Conservation (phyloP, 139 green algal genomes). For the Chlamydomonas eustigma region DNA sequence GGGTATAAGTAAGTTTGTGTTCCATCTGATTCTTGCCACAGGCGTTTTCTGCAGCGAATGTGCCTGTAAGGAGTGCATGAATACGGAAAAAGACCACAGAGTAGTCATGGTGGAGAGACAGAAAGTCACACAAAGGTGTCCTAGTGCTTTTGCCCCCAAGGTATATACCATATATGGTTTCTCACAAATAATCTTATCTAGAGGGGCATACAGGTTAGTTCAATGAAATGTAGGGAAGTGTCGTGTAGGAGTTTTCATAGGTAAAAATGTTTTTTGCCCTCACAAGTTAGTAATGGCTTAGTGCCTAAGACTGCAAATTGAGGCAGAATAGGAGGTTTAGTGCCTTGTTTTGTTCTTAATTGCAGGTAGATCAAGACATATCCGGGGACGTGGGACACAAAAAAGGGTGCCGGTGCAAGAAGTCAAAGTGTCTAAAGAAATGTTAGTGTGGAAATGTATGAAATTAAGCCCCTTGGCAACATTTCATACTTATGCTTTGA, state of each 20-base stretch:
- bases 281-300: too few relatives aligned
- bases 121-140: slow-evolving; percentile 4
- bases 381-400: slow-evolving; percentile 36
- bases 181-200: too few relatives aligned
- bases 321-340: too few relatives aligned
- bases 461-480: too few relatives aligned
- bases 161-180: too few relatives aligned
- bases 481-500: too few relatives aligned
- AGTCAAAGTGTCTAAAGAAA: slow-evolving; percentile 36
- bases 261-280: too few relatives aligned
- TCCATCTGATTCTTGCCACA: not conserved
- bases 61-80: not conserved
- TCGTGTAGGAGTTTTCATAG: too few relatives aligned
- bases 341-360: too few relatives aligned
- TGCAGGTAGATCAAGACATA: not conserved
- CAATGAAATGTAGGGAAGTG: too few relatives aligned
- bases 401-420: slow-evolving; percentile 67
- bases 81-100: not conserved
- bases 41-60: slow-evolving; percentile 7
- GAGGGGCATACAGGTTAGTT: too few relatives aligned
- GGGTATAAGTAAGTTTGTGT: not conserved
- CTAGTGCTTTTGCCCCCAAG: slow-evolving; percentile 3
- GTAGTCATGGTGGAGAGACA: slow-evolving; percentile 1
- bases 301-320: too few relatives aligned
- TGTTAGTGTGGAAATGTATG: slow-evolving; percentile 56